Base-by-base conservation (phyloP, 1,284 basidiomycete species). In the Fomitopsis schrenkii region DNA sequence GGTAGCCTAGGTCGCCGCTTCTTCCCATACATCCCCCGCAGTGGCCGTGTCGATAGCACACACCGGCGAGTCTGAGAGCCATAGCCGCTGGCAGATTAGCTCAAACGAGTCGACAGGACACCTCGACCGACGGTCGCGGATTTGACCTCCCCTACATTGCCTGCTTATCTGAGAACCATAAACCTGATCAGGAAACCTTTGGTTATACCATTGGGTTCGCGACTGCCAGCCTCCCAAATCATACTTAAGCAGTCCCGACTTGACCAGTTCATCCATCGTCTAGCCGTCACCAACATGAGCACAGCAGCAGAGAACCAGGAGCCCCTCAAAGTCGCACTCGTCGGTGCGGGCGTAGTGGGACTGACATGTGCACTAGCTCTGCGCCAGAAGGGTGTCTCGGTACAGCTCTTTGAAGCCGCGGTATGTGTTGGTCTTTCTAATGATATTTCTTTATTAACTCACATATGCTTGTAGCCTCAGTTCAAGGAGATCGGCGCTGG, bases 401-500 rank as follows among this genome's bases (percentile, higher is more conserved):
- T 80, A 15, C 73, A 80, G 22, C 63, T 85, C 2, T 85, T 83
- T n/a, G 84, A 85, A 69, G 76, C 82, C 59, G 79, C 83, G 53
- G 81, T 76, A 55, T 6, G 61, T 52, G 65, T 59, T 45, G 3
- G 8, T 44, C 44, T 6, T 17, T 41, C 14, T 7, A 3, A 17
- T n/a, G 17, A 36, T 33, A n/a, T 10, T n/a, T 45, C 38, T 40
- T 42, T 22, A 33, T 22, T 44, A 59, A 56, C 57, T 6, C 5
- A 4, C 14, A 12, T 17, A 33, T 48, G 3, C 14, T 35, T 46
- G 19, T 55, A 81, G 80, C 63, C 77, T 5, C 72, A 75, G 55
- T 83, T 83, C 62, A 76, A 75, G 26, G 80, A 84, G 67, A 76
- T 85, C 44, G 83, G 83, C 6, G 82, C 84, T 22, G 83, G 83